Evolutionary conservation across 345 rosid species (phyloP).

Genomic region (Camelina laxa): DNA sequence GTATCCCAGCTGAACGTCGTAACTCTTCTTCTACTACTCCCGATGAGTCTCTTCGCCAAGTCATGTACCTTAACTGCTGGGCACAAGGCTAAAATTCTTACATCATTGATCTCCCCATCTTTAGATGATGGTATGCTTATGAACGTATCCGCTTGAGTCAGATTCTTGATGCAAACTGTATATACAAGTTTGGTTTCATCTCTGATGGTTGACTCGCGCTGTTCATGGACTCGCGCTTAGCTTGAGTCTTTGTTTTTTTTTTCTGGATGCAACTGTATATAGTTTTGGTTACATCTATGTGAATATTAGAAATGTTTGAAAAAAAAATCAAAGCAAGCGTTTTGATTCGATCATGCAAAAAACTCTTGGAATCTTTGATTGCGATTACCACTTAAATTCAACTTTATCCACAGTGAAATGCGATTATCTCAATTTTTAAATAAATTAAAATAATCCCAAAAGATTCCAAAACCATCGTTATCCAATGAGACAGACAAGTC

Average conservation of each 20-base stretch:
- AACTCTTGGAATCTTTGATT: slow-evolving; percentile 32
- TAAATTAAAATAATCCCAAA: not conserved
- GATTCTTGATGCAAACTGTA: slow-evolving; percentile 27
- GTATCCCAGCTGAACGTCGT: slow-evolving; percentile 11
- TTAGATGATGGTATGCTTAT: not conserved
- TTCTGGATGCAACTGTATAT: slow-evolving; percentile 29
- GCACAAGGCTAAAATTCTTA: slow-evolving; percentile 55
- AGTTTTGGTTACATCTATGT: slow-evolving; percentile 17
- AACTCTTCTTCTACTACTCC: slow-evolving; percentile 44
- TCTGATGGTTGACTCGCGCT: not conserved
- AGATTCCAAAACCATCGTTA: slow-evolving; percentile 36
- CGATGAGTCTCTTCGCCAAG: slow-evolving; percentile 77
- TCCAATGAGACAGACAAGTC: slow-evolving; percentile 35
- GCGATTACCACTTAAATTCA: slow-evolving; percentile 27
- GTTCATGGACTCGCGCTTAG: not conserved
- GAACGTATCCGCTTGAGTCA: not conserved
- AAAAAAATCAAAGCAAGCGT: slow-evolving; percentile 19
- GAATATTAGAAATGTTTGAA: slow-evolving; percentile 24
- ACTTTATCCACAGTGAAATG: slow-evolving; percentile 27
- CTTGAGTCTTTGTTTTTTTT: not conserved
- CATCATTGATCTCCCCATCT: not conserved
- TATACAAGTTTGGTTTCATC: slow-evolving; percentile 22
- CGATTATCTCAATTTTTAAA: not conserved
- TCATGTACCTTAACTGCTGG: slow-evolving; percentile 96
- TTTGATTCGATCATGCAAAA: not conserved